Percentiles rank a stretch among this genome's conserved stretches.
Evolutionary conservation across 1,139 yeast species (phyloP).

Genomic region (Scheffersomyces cryptocercus): DNA sequence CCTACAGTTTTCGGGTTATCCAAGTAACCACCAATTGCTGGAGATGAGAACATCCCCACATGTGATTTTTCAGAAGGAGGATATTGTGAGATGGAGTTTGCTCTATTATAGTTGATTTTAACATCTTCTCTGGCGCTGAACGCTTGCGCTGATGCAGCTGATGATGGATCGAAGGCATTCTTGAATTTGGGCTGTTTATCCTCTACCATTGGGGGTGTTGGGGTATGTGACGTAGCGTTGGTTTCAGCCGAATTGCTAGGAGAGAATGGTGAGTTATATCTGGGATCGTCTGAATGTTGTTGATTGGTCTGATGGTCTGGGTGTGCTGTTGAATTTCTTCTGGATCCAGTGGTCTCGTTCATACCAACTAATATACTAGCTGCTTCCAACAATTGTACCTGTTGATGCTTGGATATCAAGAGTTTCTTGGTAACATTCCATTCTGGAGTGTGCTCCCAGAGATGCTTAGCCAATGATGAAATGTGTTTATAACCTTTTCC

Average conservation of each 20-base stretch:
- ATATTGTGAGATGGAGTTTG: slow-evolving; percentile 13
- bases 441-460: slow-evolving; percentile 84
- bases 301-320: background rate
- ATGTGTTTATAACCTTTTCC: slow-evolving; percentile 90
- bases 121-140: slow-evolving; percentile 1
- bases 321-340: slow-evolving; percentile 14
- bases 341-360: slow-evolving; percentile 48
- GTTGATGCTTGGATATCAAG: slow-evolving; percentile 85
- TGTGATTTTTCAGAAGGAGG: slow-evolving; percentile 12
- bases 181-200: background rate
- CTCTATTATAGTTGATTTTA: slow-evolving; percentile 5
- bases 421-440: slow-evolving; percentile 85
- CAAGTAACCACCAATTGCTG: slow-evolving; percentile 20
- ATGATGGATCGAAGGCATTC: background rate
- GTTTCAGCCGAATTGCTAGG: slow-evolving; percentile 12
- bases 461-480: slow-evolving; percentile 73
- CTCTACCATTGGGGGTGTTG: slow-evolving; percentile 8
- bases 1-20: slow-evolving; percentile 13
- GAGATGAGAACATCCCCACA: slow-evolving; percentile 8
- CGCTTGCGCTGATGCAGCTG: background rate
- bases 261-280: slow-evolving; percentile 11
- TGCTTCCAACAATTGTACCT: slow-evolving; percentile 84
- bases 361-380: slow-evolving; percentile 83
- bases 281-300: slow-evolving; percentile 8
- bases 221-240: slow-evolving; percentile 7